Base-by-base conservation (phyloP, 2,329 filamentous ascomycete genomes). In the Westerdykella sp. region DNA sequence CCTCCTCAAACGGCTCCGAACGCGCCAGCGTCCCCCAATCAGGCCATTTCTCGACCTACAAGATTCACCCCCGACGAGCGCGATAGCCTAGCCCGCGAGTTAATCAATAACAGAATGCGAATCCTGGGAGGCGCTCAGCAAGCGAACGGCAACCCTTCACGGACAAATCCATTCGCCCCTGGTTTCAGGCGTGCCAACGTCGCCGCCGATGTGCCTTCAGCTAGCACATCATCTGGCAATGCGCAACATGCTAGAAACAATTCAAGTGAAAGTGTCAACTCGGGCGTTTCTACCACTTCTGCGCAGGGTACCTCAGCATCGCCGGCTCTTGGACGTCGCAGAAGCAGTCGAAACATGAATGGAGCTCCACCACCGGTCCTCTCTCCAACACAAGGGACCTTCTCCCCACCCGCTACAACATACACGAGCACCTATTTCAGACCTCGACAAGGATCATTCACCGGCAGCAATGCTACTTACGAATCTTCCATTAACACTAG, bases 131-230 rank as follows among this genome's bases (percentile, higher is more conserved):
- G 42, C 3, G 43, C 44, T 9, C 37, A 47, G 14, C 59, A 60
- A 28, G 54, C 57, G 11, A 51, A 43, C 12, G 49, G 50, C 22
- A 53, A 45, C 34, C 56, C 60, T n/a, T 48, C 56, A 13, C 58
- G 60, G 14, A 67, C 60, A 37, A 68, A 68, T 40, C 65, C 65
- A 1, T 68, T 67, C 39, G 53, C 61, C 6, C 51, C 55, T 34
- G 57, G 56, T 3, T 59, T 59, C 39, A 55, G 63, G 40, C 56
- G 61, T 16, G 52, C 54, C 21, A 59, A 48, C 47, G 56, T 57
- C 35, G 39, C 58, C 21, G 44, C 50, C 6, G 58, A 53, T 32
- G 39, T 48, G 34, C 34, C 41, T 22, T 28, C 42, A 14, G 23
- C 42, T 12, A 31, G 40, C 15, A 37, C 50, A 12, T 42, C 52